Percentiles rank a stretch among this genome's conserved stretches.
These are phyloP conservation scores for Pseudogymnoascus sp. DNA, from an alignment of 2,329 filamentous ascomycete genomes.

Conservation along the genomic window DNA sequence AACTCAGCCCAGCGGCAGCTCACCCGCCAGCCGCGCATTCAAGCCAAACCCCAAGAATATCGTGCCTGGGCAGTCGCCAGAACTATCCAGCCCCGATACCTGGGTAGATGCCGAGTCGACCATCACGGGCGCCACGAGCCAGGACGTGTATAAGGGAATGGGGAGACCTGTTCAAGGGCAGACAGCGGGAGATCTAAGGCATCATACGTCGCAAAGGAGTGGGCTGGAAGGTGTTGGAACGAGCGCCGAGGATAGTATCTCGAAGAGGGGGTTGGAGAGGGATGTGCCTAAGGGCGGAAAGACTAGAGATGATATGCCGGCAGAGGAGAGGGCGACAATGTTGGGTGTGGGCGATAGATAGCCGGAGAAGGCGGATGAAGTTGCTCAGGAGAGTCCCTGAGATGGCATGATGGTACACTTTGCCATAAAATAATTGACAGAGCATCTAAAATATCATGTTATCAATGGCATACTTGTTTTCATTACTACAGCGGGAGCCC, in stretches of 20 bases:
- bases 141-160: neutral
- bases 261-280: neutral
- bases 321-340: neutral
- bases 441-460: neutral
- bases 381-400: neutral
- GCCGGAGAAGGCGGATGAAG: neutral
- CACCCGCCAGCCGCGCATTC: conserved; percentile 35
- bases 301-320: neutral
- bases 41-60: neutral
- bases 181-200: neutral
- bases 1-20: conserved; percentile 52
- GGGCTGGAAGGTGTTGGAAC: neutral
- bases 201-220: neutral
- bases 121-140: neutral
- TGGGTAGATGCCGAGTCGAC: neutral
- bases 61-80: neutral
- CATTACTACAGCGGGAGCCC: neutral
- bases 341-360: neutral
- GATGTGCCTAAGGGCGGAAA: neutral
- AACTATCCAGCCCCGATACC: neutral
- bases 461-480: neutral
- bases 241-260: neutral
- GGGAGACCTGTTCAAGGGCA: neutral
- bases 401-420: neutral
- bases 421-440: neutral